Conservation (phyloP, 2,329 filamentous ascomycete genomes). For the Rutstroemia sp. region DNA sequence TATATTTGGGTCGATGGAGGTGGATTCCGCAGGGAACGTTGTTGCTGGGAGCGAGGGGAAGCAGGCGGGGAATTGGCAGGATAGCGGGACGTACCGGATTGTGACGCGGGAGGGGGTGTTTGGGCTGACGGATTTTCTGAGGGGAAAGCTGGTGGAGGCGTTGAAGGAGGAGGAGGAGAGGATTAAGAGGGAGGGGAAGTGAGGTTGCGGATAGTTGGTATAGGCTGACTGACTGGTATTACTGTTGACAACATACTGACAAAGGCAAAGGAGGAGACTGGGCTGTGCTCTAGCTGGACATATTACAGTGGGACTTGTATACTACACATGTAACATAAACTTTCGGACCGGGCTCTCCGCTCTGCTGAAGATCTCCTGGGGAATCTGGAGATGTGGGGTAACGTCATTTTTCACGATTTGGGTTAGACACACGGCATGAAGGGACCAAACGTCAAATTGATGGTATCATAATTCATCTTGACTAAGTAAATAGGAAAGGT, state of each 20-base stretch:
- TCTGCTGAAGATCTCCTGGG: neutral
- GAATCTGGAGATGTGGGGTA: conserved; percentile 7
- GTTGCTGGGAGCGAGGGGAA: conserved; percentile 15
- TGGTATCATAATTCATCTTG: neutral
- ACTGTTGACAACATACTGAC: too few relatives aligned
- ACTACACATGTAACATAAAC: too few relatives aligned
- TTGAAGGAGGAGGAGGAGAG: conserved; percentile 41
- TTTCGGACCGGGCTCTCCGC: too few relatives aligned
- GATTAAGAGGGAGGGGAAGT: conserved; percentile 23
- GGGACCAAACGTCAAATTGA: neutral
- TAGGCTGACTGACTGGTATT: too few relatives aligned
- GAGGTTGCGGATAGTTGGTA: neutral
- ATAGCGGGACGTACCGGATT: conserved; percentile 56
- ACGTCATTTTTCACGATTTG: neutral
- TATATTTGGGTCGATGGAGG: conserved; percentile 61
- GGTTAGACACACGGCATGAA: neutral
- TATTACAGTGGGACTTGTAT: too few relatives aligned
- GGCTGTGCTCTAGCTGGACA: too few relatives aligned
- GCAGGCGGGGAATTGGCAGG: conserved; percentile 42
- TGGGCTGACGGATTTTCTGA: conserved; percentile 47
- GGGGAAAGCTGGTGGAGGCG: conserved; percentile 45
- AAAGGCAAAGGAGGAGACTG: too few relatives aligned
- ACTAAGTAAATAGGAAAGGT: too few relatives aligned
- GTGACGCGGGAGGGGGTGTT: conserved; percentile 59
- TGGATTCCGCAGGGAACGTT: conserved; percentile 49